A percentile compares a stretch with the other conserved stretches of the same genome.
Evolutionary conservation across 306 rosid genomes (phyloP).

Genomic region (Cicer judaicum): DNA sequence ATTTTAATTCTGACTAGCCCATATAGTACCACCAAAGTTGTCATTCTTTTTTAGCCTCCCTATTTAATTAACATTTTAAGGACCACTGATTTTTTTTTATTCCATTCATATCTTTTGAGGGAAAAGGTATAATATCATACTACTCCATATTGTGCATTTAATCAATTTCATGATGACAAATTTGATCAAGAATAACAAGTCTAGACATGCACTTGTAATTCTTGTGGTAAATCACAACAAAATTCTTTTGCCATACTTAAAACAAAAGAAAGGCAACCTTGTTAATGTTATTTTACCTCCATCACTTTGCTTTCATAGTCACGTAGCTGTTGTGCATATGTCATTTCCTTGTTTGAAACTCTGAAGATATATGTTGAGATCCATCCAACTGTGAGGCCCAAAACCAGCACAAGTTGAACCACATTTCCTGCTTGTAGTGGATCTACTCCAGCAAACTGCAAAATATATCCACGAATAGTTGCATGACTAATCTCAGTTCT

Average conservation of each 20-base stretch:
- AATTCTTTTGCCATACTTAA: constrained; percentile 1
- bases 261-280: constrained; percentile 34
- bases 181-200: constrained; percentile 31
- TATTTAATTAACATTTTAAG: background rate
- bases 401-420: constrained; percentile 89
- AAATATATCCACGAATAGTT: constrained; percentile 37
- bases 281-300: constrained; percentile 62
- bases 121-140: background rate
- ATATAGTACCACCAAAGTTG: background rate
- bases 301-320: constrained; percentile 93
- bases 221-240: constrained; percentile 25
- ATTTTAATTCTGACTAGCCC: constrained; percentile 2
- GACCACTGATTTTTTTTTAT: background rate
- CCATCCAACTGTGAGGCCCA: constrained; percentile 96
- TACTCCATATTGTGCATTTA: constrained; percentile 1
- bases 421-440: constrained; percentile 96
- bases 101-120: background rate
- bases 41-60: background rate
- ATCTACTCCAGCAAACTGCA: constrained; percentile 85
- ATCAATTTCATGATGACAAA: constrained; percentile 23
- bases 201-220: constrained; percentile 32
- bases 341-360: constrained; percentile 99
- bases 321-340: constrained; percentile 91
- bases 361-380: constrained; percentile 88
- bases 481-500: constrained; percentile 20